Base-by-base conservation (phyloP, 768 basidiomycete genomes). In the Panaeolus papilionaceus region DNA sequence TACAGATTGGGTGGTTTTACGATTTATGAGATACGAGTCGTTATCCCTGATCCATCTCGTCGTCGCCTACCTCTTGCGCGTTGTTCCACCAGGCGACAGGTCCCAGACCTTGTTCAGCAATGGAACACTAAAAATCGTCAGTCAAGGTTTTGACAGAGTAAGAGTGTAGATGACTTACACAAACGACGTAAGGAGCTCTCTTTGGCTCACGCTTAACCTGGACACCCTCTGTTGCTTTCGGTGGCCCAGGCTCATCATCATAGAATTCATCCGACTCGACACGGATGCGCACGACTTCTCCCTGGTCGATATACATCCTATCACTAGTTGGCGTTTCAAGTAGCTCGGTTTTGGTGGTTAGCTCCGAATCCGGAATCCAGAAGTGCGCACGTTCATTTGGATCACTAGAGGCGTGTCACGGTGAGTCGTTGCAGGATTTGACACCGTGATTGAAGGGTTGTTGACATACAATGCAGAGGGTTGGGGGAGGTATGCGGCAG, bases 241-340 rank as follows among this genome's bases (percentile, higher is more conserved):
- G 90, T 0, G 93, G 93, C 0, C 94, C 93, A 2, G 93, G 93
- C 68, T 94, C 93, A 70, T 93, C 92, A 70, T 95, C 94, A 70
- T 87, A 91, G 70, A 94, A 95, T 71, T 94, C 92, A 71, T 94
- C 94, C 3, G 84, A 82, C 73, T 95, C 93, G 4, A 95, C 88
- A 4, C 93, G 89, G 0, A 93, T 86, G 33, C 94, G 91, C 2
- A 95, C 79, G 23, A 91, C 83, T 71, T 93, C 93, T 45, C 89
- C 87, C 66, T 87, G 83, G 76, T 94, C 92, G 68, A 95, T 89
- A 76, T 93, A 95, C 89, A 94, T 92, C 5, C 93, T 85, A 37
- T 89, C 88, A 5, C 84, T 66, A 0, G 85, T 78, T 0, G 89
- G 82, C 0, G 90, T 89, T 74, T 93, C 91, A 47, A 95, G 86